These are phyloP conservation scores for Ogataea dorogensis DNA, from an alignment of 805 yeast genomes.

Conservation along the genomic window DNA sequence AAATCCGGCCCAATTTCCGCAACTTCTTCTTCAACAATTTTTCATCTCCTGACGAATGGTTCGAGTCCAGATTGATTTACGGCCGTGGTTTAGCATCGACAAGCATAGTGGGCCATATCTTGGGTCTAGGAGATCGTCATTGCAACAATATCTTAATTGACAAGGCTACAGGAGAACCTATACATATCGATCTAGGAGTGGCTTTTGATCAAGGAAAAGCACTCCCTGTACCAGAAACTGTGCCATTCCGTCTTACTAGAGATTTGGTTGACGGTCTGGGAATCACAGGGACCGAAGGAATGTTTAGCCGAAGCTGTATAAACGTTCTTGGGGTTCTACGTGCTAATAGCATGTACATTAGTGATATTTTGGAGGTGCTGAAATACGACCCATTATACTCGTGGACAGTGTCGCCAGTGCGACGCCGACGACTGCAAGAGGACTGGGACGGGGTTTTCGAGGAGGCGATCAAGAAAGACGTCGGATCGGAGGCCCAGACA, in stretches of 20 bases:
- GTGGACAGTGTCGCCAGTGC: constrained; percentile 83
- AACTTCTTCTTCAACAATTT: constrained; percentile 69
- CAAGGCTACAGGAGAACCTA: constrained; percentile 79
- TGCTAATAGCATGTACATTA: constrained; percentile 61
- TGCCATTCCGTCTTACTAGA: constrained; percentile 88
- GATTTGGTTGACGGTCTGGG: constrained; percentile 95
- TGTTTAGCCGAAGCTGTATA: constrained; percentile 71
- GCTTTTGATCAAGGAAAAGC: constrained; percentile 93
- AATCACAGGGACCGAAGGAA: constrained; percentile 75
- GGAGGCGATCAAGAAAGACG: constrained; percentile 24
- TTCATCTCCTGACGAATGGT: constrained; percentile 72
- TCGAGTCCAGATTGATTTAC: constrained; percentile 58
- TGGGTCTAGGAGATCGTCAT: constrained; percentile 96
- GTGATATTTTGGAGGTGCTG: constrained; percentile 80
- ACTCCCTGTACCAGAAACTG: constrained; percentile 85
- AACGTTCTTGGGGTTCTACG: constrained; percentile 68
- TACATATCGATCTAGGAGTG: constrained; percentile 94
- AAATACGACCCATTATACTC: constrained; percentile 90
- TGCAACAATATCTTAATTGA: constrained; percentile 88
- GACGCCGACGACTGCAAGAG: constrained; percentile 54
- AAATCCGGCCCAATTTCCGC: constrained; percentile 66
- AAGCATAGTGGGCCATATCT: constrained; percentile 81
- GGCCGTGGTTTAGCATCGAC: constrained; percentile 78
- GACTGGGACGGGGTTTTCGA: constrained; percentile 22
- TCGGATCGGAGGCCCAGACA: constrained; percentile 69